Evolutionary conservation across 2,329 filamentous ascomycete genomes (phyloP).

Genomic region (Cercospora janseana): DNA sequence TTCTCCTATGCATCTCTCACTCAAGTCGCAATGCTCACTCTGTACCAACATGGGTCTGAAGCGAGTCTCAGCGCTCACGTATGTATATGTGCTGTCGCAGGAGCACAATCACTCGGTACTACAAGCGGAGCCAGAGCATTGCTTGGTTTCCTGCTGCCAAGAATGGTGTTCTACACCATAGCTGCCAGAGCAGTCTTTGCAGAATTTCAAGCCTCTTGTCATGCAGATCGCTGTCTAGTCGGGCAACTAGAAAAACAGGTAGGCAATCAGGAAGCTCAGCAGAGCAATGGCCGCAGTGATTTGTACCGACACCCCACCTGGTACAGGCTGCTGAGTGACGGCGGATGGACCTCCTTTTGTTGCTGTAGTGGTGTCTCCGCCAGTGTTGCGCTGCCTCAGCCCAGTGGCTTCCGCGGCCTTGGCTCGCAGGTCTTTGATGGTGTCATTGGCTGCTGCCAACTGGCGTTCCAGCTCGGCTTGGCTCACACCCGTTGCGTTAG

Average conservation of each 20-base stretch:
- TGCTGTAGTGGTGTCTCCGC: slow-evolving; percentile 17
- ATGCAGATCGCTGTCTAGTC: slow-evolving; percentile 8
- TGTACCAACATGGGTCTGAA: background rate
- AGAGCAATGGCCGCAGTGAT: slow-evolving; percentile 81
- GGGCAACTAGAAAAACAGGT: slow-evolving; percentile 78
- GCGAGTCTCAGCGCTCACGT: background rate
- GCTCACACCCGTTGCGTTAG: slow-evolving; percentile 51
- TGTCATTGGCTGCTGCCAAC: slow-evolving; percentile 70
- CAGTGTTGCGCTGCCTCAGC: slow-evolving; percentile 72
- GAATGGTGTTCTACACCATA: background rate
- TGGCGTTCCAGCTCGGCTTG: slow-evolving; percentile 68
- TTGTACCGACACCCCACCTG: slow-evolving; percentile 79
- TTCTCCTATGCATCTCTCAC: background rate
- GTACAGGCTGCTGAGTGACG: slow-evolving; percentile 30
- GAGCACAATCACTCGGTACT: no score
- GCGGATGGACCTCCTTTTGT: slow-evolving; percentile 25
- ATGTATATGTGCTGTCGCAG: no score
- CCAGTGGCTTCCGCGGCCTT: slow-evolving; percentile 59
- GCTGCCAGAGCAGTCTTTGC: slow-evolving; percentile 1
- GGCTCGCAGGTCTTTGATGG: slow-evolving; percentile 66
- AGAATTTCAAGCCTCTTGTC: background rate
- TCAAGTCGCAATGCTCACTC: background rate
- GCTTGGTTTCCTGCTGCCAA: slow-evolving; percentile 1
- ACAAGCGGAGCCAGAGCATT: background rate
- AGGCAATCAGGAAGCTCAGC: slow-evolving; percentile 87